A percentile compares a stretch with the other conserved stretches of the same genome.
These are phyloP conservation scores for Oryza glumipatula DNA, from an alignment of 176 grass and related monocot species.

Conservation along the genomic window DNA sequence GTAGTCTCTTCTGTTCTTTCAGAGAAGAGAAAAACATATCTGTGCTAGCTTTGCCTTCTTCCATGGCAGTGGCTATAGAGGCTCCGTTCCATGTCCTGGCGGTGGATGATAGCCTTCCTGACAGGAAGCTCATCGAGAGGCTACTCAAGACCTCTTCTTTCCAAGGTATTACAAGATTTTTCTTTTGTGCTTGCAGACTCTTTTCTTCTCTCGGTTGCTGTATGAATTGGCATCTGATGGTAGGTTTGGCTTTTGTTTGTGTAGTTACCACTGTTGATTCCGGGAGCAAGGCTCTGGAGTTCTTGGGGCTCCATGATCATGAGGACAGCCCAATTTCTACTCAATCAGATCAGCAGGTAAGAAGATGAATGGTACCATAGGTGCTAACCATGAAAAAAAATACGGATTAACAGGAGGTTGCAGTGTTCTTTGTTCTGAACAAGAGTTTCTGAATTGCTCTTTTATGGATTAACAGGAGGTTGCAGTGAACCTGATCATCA, in stretches of 20 bases:
- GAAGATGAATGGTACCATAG: background rate
- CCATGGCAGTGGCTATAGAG: slow-evolving; percentile 57
- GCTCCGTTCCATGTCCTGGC: slow-evolving; percentile 78
- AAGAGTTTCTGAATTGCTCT: slow-evolving; percentile 23
- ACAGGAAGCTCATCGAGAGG: slow-evolving; percentile 90
- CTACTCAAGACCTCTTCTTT: slow-evolving; percentile 91
- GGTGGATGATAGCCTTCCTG: slow-evolving; percentile 79
- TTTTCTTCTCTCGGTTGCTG: background rate
- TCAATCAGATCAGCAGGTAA: slow-evolving; percentile 65
- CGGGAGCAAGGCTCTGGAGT: slow-evolving; percentile 77
- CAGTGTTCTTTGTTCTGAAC: background rate
- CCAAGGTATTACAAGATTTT: slow-evolving; percentile 48
- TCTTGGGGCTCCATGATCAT: slow-evolving; percentile 68
- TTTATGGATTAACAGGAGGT: slow-evolving; percentile 55
- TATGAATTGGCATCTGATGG: slow-evolving; percentile 2
- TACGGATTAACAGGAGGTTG: no score
- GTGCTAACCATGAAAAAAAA: background rate
- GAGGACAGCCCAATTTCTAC: slow-evolving; percentile 29
- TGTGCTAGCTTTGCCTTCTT: background rate
- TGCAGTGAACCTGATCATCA: slow-evolving; percentile 94
- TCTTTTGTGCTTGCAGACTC: background rate
- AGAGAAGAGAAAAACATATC: background rate
- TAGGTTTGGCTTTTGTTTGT: slow-evolving; percentile 4
- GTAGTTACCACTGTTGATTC: slow-evolving; percentile 87
- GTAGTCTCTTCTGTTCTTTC: background rate